These are phyloP conservation scores for Candida chauliodis DNA, from an alignment of 805 yeast genomes.

Conservation along the genomic window DNA sequence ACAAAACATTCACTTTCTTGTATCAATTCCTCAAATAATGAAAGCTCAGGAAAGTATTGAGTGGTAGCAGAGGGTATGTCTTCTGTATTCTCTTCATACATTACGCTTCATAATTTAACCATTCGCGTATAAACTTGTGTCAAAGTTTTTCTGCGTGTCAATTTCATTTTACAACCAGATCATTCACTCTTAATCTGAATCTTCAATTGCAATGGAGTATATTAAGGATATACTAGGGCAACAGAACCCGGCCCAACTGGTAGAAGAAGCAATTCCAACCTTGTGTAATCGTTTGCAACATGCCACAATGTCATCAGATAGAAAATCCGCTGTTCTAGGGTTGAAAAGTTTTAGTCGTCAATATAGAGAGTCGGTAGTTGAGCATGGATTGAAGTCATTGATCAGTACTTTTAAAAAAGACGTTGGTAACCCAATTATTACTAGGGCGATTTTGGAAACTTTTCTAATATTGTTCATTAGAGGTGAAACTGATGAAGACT, in stretches of 20 bases:
- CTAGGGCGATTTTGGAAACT: slow-evolving; percentile 82
- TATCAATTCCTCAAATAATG: slow-evolving; percentile 12
- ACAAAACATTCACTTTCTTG: slow-evolving; percentile 7
- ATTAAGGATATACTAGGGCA: slow-evolving; percentile 33
- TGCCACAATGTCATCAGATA: slow-evolving; percentile 75
- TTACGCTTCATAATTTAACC: neutral
- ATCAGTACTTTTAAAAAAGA: slow-evolving; percentile 65
- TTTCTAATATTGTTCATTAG: slow-evolving; percentile 75
- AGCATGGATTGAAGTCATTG: slow-evolving; percentile 76
- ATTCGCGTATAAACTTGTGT: neutral
- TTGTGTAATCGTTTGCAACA: slow-evolving; percentile 84
- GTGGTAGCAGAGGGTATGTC: slow-evolving; percentile 9
- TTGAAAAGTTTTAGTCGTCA: slow-evolving; percentile 85
- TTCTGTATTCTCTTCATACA: neutral
- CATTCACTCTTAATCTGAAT: neutral
- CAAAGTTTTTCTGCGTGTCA: neutral
- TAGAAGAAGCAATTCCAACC: slow-evolving; percentile 82
- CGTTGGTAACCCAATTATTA: slow-evolving; percentile 62
- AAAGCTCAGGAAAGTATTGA: slow-evolving; percentile 14
- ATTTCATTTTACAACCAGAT: neutral
- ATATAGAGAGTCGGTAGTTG: slow-evolving; percentile 86
- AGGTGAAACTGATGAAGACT: slow-evolving; percentile 57
- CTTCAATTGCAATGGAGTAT: slow-evolving; percentile 35
- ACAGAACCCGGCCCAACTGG: slow-evolving; percentile 41
- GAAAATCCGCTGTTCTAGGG: slow-evolving; percentile 88